Evolutionary conservation across 768 basidiomycete species (phyloP).

Genomic region (Termitomyces sp.): DNA sequence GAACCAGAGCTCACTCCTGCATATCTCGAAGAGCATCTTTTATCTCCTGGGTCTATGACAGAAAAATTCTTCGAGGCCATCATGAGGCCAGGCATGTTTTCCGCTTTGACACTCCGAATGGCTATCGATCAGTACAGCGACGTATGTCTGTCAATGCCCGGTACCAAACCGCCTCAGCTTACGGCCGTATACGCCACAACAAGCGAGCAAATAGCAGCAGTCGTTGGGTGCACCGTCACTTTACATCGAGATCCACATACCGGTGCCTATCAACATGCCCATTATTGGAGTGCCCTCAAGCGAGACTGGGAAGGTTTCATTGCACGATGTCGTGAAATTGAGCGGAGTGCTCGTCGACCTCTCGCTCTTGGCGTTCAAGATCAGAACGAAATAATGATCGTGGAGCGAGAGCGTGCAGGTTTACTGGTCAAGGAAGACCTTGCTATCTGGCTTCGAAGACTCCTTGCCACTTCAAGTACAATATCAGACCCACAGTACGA

Average conservation of each 20-base stretch:
- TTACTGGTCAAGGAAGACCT: conserved; percentile 62
- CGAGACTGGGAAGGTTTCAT: conserved; percentile 97
- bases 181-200: conserved; percentile 60
- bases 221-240: conserved; percentile 83
- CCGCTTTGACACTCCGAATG: conserved; percentile 71
- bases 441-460: conserved; percentile 53
- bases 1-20: conserved; percentile 78
- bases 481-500: conserved; percentile 48
- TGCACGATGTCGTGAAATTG: conserved; percentile 86
- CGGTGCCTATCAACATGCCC: conserved; percentile 72
- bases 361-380: conserved; percentile 54
- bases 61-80: conserved; percentile 80
- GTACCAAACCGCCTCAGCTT: conserved; percentile 52
- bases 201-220: conserved; percentile 71
- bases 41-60: conserved; percentile 65
- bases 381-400: conserved; percentile 48
- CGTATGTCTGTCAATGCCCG: conserved; percentile 63
- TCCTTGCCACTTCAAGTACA: conserved; percentile 38
- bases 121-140: conserved; percentile 83
- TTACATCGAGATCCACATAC: conserved; percentile 73
- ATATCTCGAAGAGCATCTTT: conserved; percentile 83
- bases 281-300: conserved; percentile 82
- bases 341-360: conserved; percentile 81
- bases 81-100: conserved; percentile 87
- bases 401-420: conserved; percentile 78